These are phyloP conservation scores for Plasmopara viticola DNA, from an alignment of 352 stramenopile species.

Conservation along the genomic window DNA sequence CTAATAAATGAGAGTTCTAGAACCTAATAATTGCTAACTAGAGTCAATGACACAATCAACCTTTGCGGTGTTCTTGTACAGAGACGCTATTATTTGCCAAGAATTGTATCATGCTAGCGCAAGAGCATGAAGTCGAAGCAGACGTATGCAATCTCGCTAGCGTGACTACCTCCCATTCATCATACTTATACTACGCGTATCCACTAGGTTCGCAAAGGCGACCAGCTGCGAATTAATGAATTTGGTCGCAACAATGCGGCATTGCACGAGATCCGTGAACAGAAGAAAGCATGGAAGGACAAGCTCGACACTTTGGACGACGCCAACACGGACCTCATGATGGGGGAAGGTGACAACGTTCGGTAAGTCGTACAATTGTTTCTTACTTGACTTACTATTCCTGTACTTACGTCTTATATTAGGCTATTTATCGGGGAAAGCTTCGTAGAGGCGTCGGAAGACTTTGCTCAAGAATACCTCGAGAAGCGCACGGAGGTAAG, in stretches of 20 bases:
- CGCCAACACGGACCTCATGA: constrained; percentile 97
- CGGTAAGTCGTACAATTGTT: constrained; percentile 32
- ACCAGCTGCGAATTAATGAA: constrained; percentile 97
- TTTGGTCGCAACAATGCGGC: constrained; percentile 95
- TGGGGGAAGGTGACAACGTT: constrained; percentile 85
- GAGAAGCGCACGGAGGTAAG: constrained; percentile 84
- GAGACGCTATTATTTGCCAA: constrained; percentile 12
- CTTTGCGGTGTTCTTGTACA: constrained; percentile 20
- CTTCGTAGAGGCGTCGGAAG: constrained; percentile 93
- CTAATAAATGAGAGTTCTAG: too few species aligned
- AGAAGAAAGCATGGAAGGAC: constrained; percentile 91
- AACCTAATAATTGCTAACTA: too few species aligned
- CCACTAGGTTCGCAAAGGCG: constrained; percentile 90
- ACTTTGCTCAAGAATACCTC: constrained; percentile 91
- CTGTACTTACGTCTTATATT: not conserved
- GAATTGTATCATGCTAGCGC: constrained; percentile 50
- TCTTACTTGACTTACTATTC: not conserved
- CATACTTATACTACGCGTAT: not conserved
- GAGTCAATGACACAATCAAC: not conserved
- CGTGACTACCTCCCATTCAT: not conserved
- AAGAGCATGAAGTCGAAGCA: constrained; percentile 78
- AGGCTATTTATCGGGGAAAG: constrained; percentile 93
- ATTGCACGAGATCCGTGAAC: constrained; percentile 88
- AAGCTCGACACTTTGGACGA: constrained; percentile 94
- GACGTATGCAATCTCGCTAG: constrained; percentile 43